Evolutionary conservation across 2,329 filamentous ascomycete genomes (phyloP).

Genomic region (Trichophyton rubrum): DNA sequence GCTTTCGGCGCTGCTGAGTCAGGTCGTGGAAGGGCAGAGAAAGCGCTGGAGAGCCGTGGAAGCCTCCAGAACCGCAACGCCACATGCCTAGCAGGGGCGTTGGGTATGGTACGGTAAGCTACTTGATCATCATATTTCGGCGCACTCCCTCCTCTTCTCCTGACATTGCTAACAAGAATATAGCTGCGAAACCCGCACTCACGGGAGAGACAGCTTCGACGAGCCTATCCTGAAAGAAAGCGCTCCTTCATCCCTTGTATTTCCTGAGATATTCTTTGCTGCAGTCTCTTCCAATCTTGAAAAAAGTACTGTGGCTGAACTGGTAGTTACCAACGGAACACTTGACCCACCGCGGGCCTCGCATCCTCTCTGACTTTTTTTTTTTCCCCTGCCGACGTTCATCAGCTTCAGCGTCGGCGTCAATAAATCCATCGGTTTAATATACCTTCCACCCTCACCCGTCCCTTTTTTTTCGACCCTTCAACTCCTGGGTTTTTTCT

Average conservation of each 20-base stretch:
- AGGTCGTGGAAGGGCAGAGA: constrained; percentile 7
- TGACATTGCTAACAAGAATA: neutral
- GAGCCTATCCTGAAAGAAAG: neutral
- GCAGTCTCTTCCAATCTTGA: neutral
- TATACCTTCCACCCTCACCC: constrained; percentile 2
- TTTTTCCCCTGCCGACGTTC: neutral
- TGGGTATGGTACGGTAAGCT: neutral
- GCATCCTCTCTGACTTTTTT: constrained; percentile 1
- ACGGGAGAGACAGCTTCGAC: neutral
- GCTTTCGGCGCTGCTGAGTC: neutral
- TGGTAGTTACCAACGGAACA: neutral
- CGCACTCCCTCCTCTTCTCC: neutral
- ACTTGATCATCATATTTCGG: neutral
- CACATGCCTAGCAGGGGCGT: constrained; percentile 1
- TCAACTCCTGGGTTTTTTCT: neutral
- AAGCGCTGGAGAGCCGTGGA: constrained; percentile 11
- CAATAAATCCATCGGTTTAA: neutral
- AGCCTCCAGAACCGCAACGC: constrained; percentile 11
- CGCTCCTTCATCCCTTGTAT: neutral
- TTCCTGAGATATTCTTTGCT: neutral
- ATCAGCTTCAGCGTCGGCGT: neutral
- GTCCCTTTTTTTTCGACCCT: constrained; percentile 4
- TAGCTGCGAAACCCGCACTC: neutral
- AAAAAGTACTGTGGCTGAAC: neutral
- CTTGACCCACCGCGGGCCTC: constrained; percentile 3